A percentile compares a stretch with the other conserved stretches of the same genome.
phyloP scores from a whole-genome alignment of 371 early-diverging fungal genomes.

The Blakeslea trispora region DNA sequence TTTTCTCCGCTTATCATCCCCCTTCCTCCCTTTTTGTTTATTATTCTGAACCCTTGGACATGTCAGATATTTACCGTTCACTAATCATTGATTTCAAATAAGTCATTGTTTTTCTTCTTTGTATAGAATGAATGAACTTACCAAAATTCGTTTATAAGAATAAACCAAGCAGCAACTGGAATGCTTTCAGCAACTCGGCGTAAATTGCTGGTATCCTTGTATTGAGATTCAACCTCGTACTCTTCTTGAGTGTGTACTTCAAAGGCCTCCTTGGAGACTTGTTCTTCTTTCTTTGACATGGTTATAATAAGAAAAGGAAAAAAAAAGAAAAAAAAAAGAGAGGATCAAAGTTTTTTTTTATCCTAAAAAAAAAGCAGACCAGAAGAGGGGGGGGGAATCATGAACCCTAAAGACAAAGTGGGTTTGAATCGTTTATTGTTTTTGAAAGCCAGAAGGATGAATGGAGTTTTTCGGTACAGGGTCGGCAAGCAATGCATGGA shows the following conservation, averaged over 20 bases:
- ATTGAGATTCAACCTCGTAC: conserved; percentile 17
- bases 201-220: conserved; percentile 15
- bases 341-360: conserved; percentile 1
- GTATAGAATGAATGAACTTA: conserved; percentile 2
- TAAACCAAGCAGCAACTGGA: conserved; percentile 56
- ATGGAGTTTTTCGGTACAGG: no score
- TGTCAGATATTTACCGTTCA: conserved; percentile 23
- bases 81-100: conserved; percentile 1
- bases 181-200: conserved; percentile 43
- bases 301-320: conserved; percentile 2
- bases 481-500: no score
- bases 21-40: no score
- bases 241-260: conserved; percentile 23
- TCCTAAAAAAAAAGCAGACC: background rate
- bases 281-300: conserved; percentile 5
- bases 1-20: no score
- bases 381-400: no score
- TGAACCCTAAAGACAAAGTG: background rate
- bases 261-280: conserved; percentile 11
- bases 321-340: conserved; percentile 1
- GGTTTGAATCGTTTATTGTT: background rate
- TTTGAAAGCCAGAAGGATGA: no score
- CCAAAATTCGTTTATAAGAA: conserved; percentile 53
- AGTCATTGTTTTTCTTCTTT: background rate
- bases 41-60: background rate